Evolutionary conservation across 805 yeast genomes (phyloP), one percentile per base, ranked within the genome.

Genomic region (Candida argentea): DNA sequence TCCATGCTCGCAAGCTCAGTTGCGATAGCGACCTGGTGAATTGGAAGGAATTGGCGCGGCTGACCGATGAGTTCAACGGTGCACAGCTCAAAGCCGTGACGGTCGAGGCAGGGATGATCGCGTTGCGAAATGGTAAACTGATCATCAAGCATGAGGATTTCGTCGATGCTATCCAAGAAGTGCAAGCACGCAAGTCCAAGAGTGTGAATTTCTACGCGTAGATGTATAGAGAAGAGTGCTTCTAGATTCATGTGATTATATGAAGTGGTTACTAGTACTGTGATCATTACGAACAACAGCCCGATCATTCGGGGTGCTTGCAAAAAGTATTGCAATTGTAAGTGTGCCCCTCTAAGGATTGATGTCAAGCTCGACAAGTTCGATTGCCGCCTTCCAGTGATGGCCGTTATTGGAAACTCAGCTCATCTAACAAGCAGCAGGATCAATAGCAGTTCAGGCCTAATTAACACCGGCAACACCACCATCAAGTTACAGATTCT

Each of bases 51-150:
- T 72, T 91, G 51, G 97, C 99, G 4, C 73, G 98, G 52, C 83
- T 95, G 5, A 91, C 98, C 0, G 98, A 91, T 55, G 99, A 91
- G 59, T 91, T 91, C 57, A 91, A 91, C 50, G 99, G 99, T 51
- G 99, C 99, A 1, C 98, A 91, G 60, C 67, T 91, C 52, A 91
- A 91, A 63, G 98, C 98, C 2, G 99, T 91, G 24, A 87, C 96
- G 5, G 98, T 91, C 14, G 99, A 91, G 57, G 98, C 99, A 5
- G 99, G 99, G 50, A 91, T 91, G 99, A 91, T 91, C 59, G 99
- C 98, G 2, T 67, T 91, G 50, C 76, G 98, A 61, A 85, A 84
- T 45, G 96, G 95, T 11, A 94, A 91, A 58, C 72, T 80, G 24
- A 70, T 77, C 41, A 87, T 91, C 31, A 82, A 84, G 44, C 99